Evolutionary conservation across 2,329 filamentous ascomycete genomes (phyloP).

Genomic region (Niveomyces coronatus): DNA sequence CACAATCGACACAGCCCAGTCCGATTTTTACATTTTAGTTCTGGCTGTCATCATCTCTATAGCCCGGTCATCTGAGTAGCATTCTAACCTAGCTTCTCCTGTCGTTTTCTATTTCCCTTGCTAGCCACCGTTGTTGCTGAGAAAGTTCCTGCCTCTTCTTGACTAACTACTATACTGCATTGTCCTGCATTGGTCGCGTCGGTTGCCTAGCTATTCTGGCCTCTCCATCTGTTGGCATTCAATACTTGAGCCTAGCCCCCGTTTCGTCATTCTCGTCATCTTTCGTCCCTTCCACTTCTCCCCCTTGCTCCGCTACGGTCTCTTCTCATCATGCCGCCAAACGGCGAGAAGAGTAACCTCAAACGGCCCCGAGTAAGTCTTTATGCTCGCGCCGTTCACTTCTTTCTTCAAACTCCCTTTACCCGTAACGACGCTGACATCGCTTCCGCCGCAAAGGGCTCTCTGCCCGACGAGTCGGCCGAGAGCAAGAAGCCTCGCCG

Average conservation of each 20-base stretch:
- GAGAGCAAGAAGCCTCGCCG: conserved; percentile 78
- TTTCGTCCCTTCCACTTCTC: neutral
- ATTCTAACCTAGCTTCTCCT: conserved; percentile 2
- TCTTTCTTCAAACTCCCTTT: conserved; percentile 10
- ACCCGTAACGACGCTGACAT: conserved; percentile 14
- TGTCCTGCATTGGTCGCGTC: conserved; percentile 1
- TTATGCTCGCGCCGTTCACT: conserved; percentile 8
- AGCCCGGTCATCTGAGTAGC: conserved; percentile 1
- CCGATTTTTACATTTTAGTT: conserved; percentile 1
- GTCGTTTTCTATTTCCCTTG: neutral
- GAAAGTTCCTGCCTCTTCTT: neutral
- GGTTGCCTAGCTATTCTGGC: conserved; percentile 7
- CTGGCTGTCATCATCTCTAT: conserved; percentile 2
- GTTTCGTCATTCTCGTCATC: neutral
- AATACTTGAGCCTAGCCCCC: too few relatives aligned
- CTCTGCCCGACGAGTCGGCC: conserved; percentile 50
- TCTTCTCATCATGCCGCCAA: conserved; percentile 41
- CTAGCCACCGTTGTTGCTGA: neutral
- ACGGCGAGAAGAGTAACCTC: conserved; percentile 68
- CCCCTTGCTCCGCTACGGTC: conserved; percentile 13
- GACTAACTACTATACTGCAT: neutral
- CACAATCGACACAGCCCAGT: conserved; percentile 6
- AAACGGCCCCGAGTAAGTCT: conserved; percentile 65
- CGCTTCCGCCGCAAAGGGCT: conserved; percentile 39
- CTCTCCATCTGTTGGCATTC: conserved; percentile 1